Conservation (phyloP, 108 stramenopile species). For the Cyclostephanos tholiformis region DNA sequence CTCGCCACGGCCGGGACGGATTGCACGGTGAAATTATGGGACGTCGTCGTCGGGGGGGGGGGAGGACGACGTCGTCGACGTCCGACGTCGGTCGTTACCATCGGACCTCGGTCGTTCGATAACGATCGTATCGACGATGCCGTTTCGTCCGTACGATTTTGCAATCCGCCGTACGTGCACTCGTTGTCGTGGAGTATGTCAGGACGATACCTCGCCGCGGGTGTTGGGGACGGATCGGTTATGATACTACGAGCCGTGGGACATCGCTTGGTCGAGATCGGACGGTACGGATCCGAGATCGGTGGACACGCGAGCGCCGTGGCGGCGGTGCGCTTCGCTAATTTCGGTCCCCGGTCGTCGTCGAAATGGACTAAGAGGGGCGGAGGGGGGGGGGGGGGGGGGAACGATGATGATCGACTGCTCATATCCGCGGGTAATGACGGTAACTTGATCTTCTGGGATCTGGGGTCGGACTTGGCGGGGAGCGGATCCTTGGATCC, state of each 20-base stretch:
- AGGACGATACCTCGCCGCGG: slow-evolving; percentile 67
- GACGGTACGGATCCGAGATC: slow-evolving; percentile 31
- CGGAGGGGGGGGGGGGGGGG: background rate
- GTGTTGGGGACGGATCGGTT: slow-evolving; percentile 73
- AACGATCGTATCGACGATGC: slow-evolving; percentile 30
- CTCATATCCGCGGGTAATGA: slow-evolving; percentile 72
- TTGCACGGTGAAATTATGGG: slow-evolving; percentile 77
- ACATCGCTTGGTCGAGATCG: slow-evolving; percentile 49
- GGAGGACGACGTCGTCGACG: slow-evolving; percentile 51
- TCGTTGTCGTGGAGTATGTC: slow-evolving; percentile 73
- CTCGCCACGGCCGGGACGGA: slow-evolving; percentile 80
- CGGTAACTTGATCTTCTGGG: slow-evolving; percentile 73
- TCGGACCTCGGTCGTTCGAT: slow-evolving; percentile 28
- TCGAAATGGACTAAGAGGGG: background rate
- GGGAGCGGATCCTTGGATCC: slow-evolving; percentile 48
- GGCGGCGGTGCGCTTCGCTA: slow-evolving; percentile 69
- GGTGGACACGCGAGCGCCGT: slow-evolving; percentile 67
- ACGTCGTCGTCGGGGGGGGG: slow-evolving; percentile 46
- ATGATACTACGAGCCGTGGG: slow-evolving; percentile 55
- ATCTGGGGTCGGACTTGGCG: slow-evolving; percentile 55
- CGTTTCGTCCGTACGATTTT: slow-evolving; percentile 50
- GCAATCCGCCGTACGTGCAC: slow-evolving; percentile 88
- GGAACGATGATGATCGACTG: slow-evolving; percentile 57
- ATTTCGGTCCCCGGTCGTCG: slow-evolving; percentile 34
- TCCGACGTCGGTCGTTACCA: slow-evolving; percentile 46